Evolutionary conservation across 2,329 filamentous ascomycete species (phyloP), one percentile per base, ranked within the genome.

Genomic region (Parasarocladium wereldwijsianum): DNA sequence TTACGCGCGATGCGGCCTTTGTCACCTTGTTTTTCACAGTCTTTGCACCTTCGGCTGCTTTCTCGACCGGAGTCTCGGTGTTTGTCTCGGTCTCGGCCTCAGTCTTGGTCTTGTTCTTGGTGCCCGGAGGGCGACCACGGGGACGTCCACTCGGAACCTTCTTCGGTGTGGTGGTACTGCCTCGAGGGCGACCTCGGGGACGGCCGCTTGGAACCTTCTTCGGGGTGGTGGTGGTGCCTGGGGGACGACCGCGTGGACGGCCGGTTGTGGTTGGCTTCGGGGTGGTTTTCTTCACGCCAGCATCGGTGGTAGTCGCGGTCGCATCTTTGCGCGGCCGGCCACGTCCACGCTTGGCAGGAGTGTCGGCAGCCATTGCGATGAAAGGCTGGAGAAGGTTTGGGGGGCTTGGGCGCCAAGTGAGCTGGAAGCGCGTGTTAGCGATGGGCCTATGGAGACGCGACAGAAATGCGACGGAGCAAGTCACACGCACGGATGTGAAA

Each of bases 221-320:
- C 11, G 28, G 28, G 19, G 23, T 30, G 19, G 27, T 47, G 35
- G 42, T 49, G 35, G 45, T 51, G 39, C 60, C 61, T 33, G 54
- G 54, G 22, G 62, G 62, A 8, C 61, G 57, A 17, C 61, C 61
- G n/a, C 62, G 58, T 23, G 58, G 58, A n/a, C 56, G 52, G 18
- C 61, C 60, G 2, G 51, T 49, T 46, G 17, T 42, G 40, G 12
- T 41, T 49, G 5, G 25, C 20, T 30, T 30, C 4, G 13, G 19
- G 11, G 28, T 6, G 18, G 28, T 7, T 15, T 30, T 30, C 20
- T 30, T 30, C 28, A 30, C 28, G 8, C 20, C 20, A 17, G 28
- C 28, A 12, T 21, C 28, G 20, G 28, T 30, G 18, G 23, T 21
- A 8, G 28, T 21, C 11, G 13, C 20, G 12, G 28, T 30, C 14